phyloP scores from a whole-genome alignment of 108 stramenopile genomes.

The Nitzschia sp. region DNA sequence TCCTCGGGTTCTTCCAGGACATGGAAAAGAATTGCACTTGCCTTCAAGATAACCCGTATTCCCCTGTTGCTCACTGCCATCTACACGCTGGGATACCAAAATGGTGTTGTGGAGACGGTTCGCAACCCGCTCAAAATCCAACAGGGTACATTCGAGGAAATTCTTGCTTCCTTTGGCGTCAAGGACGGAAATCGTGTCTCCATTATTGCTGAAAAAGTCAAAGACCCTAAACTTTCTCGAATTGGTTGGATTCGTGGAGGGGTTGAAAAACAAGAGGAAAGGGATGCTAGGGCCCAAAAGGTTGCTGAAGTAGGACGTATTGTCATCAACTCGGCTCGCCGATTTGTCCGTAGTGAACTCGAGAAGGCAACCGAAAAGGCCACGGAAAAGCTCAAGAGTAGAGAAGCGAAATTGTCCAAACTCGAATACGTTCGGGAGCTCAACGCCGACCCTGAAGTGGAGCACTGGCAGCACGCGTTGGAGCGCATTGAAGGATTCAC shows the following conservation, averaged over 20 bases:
- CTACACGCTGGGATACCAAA: conserved; percentile 72
- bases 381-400: conserved; percentile 20
- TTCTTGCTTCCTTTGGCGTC: conserved; percentile 24
- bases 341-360: conserved; percentile 35
- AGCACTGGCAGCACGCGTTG: conserved; percentile 37
- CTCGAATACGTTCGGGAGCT: conserved; percentile 17
- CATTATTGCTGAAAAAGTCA: conserved; percentile 25
- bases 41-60: conserved; percentile 51
- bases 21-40: conserved; percentile 25
- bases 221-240: conserved; percentile 12
- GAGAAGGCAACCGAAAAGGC: conserved; percentile 22
- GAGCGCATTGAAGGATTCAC: conserved; percentile 38
- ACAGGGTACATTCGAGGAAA: conserved; percentile 34
- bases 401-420: conserved; percentile 12
- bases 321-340: conserved; percentile 38
- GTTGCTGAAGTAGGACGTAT: conserved; percentile 37
- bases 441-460: conserved; percentile 31
- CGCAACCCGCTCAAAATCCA: conserved; percentile 41
- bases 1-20: conserved; percentile 8
- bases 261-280: neutral
- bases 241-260: conserved; percentile 16
- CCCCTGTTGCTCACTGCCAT: conserved; percentile 64
- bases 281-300: conserved; percentile 18
- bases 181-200: conserved; percentile 20
- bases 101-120: conserved; percentile 52